A percentile compares a stretch with the other conserved stretches of the same genome.
Conservation (phyloP, 441 rosid species). For the Corymbia citriodora region DNA sequence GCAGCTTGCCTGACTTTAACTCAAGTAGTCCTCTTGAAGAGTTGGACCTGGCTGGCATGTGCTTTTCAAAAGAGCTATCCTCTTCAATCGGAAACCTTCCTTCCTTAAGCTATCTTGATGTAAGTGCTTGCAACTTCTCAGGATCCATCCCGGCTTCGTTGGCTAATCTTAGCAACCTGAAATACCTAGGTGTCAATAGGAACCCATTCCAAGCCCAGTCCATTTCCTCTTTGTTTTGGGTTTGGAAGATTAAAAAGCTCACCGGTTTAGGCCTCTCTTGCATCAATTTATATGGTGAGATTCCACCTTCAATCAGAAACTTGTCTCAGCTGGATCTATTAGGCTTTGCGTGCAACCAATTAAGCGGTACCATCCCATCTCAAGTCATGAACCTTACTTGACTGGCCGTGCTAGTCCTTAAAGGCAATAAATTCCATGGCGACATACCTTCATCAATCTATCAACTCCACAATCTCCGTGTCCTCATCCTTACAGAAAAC, state of each 20-base stretch:
- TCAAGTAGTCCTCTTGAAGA: neutral
- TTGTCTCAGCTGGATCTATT: no score
- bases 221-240: no score
- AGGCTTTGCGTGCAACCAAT: no score
- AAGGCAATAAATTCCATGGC: no score
- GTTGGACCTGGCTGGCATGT: rapidly evolving
- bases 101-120: rapidly evolving
- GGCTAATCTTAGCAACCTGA: neutral
- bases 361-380: no score
- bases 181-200: no score
- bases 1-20: neutral
- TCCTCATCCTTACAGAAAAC: rapidly evolving
- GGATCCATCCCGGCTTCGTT: neutral
- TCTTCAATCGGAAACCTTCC: neutral
- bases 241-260: no score
- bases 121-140: neutral
- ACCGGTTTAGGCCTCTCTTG: rapidly evolving
- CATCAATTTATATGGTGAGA: no score
- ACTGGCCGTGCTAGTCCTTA: no score
- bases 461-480: rapidly evolving
- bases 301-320: no score
- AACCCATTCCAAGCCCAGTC: no score
- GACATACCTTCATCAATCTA: neutral
- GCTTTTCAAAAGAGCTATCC: neutral
- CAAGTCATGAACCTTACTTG: no score